Conservation (phyloP, 768 basidiomycete genomes). For the Boletus fagicola region DNA sequence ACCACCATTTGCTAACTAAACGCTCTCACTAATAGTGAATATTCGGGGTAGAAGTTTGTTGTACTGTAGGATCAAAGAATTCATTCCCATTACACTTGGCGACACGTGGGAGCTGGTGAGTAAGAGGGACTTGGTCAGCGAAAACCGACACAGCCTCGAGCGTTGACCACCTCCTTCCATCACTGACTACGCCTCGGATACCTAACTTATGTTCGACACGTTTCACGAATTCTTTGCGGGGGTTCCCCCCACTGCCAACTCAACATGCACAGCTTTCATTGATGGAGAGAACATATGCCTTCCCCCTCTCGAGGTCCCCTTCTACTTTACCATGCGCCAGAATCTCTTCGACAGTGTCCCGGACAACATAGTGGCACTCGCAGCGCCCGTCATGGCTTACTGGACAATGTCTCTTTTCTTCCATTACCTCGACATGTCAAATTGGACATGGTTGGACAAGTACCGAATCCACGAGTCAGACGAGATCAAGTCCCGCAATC, state of each 20-base stretch:
- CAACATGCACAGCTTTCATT: conserved; percentile 33
- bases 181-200: neutral
- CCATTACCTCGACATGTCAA: conserved; percentile 74
- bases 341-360: conserved; percentile 55
- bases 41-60: conserved; percentile 33
- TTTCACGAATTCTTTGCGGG: conserved; percentile 10
- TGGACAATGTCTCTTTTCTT: conserved; percentile 83
- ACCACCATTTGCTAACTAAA: conserved; percentile 33
- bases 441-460: conserved; percentile 74
- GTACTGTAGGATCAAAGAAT: conserved; percentile 32
- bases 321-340: conserved; percentile 51
- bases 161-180: neutral
- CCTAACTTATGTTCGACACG: conserved; percentile 17
- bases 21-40: conserved; percentile 32
- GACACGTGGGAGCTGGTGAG: conserved; percentile 14
- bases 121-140: neutral
- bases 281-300: conserved; percentile 41
- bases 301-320: conserved; percentile 40
- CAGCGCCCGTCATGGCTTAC: conserved; percentile 77
- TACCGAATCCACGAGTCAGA: conserved; percentile 86
- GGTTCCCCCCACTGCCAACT: conserved; percentile 32
- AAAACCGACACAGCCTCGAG: neutral
- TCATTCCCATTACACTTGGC: conserved; percentile 4
- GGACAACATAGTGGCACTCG: conserved; percentile 70
- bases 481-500: conserved; percentile 75